Evolutionary conservation across 495 filamentous ascomycete species (phyloP).

Genomic region (Staphylotrichum tortipilum): DNA sequence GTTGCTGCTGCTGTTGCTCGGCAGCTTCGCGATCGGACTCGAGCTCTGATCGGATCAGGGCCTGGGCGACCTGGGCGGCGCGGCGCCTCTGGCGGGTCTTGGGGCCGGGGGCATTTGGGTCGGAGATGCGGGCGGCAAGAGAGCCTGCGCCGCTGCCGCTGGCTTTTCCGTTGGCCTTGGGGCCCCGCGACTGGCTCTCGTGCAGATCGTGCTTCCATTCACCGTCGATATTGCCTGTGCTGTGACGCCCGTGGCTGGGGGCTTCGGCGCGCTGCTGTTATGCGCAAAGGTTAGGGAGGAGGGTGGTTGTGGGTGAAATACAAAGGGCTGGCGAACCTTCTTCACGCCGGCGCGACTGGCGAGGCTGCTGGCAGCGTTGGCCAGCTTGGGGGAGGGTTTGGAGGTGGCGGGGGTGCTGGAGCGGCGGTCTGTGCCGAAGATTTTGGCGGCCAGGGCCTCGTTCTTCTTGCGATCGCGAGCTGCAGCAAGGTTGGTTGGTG

Average conservation of each 20-base stretch:
- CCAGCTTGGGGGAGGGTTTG: slow-evolving; percentile 29
- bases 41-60: slow-evolving; percentile 23
- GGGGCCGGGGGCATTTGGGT: slow-evolving; percentile 25
- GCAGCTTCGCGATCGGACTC: slow-evolving; percentile 17
- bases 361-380: slow-evolving; percentile 39
- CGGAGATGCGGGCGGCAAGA: slow-evolving; percentile 36
- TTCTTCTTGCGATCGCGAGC: slow-evolving; percentile 63
- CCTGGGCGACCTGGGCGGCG: slow-evolving; percentile 26
- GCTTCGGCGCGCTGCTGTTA: slow-evolving; percentile 16
- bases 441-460: slow-evolving; percentile 60
- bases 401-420: slow-evolving; percentile 46
- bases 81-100: slow-evolving; percentile 19
- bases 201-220: slow-evolving; percentile 54
- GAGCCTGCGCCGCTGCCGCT: slow-evolving; percentile 15
- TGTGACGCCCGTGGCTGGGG: slow-evolving; percentile 14
- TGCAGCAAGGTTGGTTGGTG: slow-evolving; percentile 22
- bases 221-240: slow-evolving; percentile 40
- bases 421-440: slow-evolving; percentile 58
- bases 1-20: slow-evolving; percentile 12
- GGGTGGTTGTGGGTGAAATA: background rate
- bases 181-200: slow-evolving; percentile 22
- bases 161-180: slow-evolving; percentile 17
- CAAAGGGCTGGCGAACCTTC: slow-evolving; percentile 47
- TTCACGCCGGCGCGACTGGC: slow-evolving; percentile 68
- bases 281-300: slow-evolving; percentile 5